These are phyloP conservation scores for Fusarium nelsonii DNA, from an alignment of 2,329 filamentous ascomycete genomes.

Conservation along the genomic window DNA sequence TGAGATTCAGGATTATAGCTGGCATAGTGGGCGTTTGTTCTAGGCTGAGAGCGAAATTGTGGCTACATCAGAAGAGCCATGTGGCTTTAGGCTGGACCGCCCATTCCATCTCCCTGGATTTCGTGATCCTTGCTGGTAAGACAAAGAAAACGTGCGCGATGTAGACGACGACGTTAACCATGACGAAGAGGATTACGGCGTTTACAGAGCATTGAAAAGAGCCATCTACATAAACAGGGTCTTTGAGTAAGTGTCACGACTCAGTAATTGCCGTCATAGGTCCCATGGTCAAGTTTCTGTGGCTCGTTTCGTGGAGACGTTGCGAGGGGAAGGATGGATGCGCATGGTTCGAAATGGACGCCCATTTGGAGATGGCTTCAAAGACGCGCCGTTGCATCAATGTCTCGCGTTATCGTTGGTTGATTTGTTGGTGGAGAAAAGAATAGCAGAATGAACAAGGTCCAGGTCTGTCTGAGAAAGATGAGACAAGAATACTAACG, in stretches of 20 bases:
- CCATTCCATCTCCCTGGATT: slow-evolving; percentile 24
- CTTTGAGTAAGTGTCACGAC: slow-evolving; percentile 23
- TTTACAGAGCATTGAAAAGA: not conserved
- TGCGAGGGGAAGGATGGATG: slow-evolving; percentile 24
- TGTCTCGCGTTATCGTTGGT: slow-evolving; percentile 46
- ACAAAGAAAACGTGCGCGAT: slow-evolving; percentile 20
- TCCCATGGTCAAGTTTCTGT: slow-evolving; percentile 10
- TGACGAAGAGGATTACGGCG: slow-evolving; percentile 10
- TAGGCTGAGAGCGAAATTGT: slow-evolving; percentile 12
- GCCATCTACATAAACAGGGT: slow-evolving; percentile 4
- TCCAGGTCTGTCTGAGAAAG: slow-evolving; percentile 22
- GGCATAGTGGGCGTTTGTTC: slow-evolving; percentile 15
- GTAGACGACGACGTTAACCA: slow-evolving; percentile 21
- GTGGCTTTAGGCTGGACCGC: slow-evolving; percentile 35
- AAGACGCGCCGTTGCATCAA: slow-evolving; percentile 42
- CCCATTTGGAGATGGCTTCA: slow-evolving; percentile 46
- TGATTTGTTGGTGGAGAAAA: slow-evolving; percentile 44
- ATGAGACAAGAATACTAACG: slow-evolving; percentile 37
- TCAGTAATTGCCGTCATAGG: slow-evolving; percentile 27
- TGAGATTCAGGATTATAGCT: slow-evolving; percentile 37
- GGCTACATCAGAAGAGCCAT: slow-evolving; percentile 32
- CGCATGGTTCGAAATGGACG: slow-evolving; percentile 31
- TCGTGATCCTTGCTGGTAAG: slow-evolving; percentile 33
- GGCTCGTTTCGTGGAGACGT: slow-evolving; percentile 27
- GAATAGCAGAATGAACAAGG: slow-evolving; percentile 38